A percentile compares a stretch with the other conserved stretches of the same genome.
phyloP scores from a whole-genome alignment of 2,329 filamentous ascomycete species.

The Xylaria hypoxylon region DNA sequence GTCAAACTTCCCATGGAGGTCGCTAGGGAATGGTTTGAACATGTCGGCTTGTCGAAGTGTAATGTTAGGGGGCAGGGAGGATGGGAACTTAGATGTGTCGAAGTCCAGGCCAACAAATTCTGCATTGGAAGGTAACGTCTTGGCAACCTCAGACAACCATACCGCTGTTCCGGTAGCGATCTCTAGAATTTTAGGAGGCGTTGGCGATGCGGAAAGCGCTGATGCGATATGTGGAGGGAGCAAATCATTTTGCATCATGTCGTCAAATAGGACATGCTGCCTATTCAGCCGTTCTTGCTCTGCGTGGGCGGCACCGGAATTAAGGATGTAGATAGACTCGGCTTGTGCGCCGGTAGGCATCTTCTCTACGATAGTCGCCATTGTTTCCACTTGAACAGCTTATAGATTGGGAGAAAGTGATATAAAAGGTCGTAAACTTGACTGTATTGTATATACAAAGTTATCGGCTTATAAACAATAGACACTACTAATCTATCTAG shows the following conservation, averaged over 20 bases:
- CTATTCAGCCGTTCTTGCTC: conserved; percentile 33
- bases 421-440: background rate
- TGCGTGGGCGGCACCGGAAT: conserved; percentile 27
- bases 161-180: conserved; percentile 34
- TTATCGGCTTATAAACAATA: background rate
- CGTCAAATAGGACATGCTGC: conserved; percentile 33
- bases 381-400: background rate
- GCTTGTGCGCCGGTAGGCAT: conserved; percentile 17
- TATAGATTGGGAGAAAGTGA: background rate
- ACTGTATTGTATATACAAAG: background rate
- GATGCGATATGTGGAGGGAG: conserved; percentile 34
- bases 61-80: conserved; percentile 26
- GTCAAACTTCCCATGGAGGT: conserved; percentile 37
- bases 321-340: conserved; percentile 37
- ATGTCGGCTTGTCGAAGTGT: conserved; percentile 33
- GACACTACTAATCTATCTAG: background rate
- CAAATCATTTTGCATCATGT: conserved; percentile 32
- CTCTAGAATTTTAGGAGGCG: conserved; percentile 32
- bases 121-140: conserved; percentile 27
- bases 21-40: conserved; percentile 33
- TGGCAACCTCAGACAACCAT: conserved; percentile 31
- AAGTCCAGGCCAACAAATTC: conserved; percentile 38
- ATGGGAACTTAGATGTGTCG: conserved; percentile 35
- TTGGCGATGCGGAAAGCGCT: conserved; percentile 5
- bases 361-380: background rate